phyloP scores from a whole-genome alignment of 495 filamentous ascomycete species.

The Cenococcum geophilum region DNA sequence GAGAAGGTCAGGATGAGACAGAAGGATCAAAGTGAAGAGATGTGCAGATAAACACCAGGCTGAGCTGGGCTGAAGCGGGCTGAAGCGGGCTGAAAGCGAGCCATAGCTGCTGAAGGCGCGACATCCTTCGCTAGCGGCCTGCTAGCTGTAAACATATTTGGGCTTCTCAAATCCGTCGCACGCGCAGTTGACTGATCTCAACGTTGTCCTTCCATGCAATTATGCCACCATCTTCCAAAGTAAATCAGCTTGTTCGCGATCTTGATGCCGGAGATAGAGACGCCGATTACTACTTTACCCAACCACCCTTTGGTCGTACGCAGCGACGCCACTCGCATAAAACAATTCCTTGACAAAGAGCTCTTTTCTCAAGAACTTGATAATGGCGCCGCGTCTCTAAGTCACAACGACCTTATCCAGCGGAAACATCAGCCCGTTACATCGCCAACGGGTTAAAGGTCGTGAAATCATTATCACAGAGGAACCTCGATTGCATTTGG shows the following conservation, averaged over 20 bases:
- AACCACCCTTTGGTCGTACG: background rate
- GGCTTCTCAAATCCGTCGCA: background rate
- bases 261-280: background rate
- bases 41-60: no score
- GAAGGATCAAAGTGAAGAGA: no score
- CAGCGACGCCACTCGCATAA: background rate
- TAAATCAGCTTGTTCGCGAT: background rate
- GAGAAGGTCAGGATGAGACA: no score
- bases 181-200: background rate
- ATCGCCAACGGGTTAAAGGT: slow-evolving; percentile 20
- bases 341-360: slow-evolving; percentile 13
- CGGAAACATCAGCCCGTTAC: slow-evolving; percentile 18
- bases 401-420: slow-evolving; percentile 6
- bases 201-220: background rate
- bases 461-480: slow-evolving; percentile 23
- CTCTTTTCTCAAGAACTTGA: slow-evolving; percentile 12
- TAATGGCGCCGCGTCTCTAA: slow-evolving; percentile 17
- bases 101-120: no score
- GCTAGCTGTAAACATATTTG: no score
- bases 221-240: background rate
- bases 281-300: background rate
- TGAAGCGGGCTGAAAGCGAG: no score
- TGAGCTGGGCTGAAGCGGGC: no score
- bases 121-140: no score
- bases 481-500: slow-evolving; percentile 20